Conservation (phyloP, 306 rosid species). For the Trifolium repens region DNA sequence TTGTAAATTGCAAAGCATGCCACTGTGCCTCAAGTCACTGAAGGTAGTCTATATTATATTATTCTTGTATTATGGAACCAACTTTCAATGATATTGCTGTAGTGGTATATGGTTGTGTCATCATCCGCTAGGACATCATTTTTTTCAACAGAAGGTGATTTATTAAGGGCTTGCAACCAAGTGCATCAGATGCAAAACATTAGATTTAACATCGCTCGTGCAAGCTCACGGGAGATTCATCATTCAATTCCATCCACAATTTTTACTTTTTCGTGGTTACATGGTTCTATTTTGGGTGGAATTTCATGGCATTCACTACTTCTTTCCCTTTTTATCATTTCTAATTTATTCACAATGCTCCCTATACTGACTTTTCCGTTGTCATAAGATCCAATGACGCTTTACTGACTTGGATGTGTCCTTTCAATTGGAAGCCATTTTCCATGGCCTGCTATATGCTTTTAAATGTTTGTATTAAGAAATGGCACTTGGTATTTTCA, state of each 20-base stretch:
- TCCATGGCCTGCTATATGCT: not conserved
- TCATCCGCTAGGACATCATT: not conserved
- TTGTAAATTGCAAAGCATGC: not conserved
- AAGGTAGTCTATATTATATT: not conserved
- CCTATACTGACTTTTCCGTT: not conserved
- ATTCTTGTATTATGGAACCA: not conserved
- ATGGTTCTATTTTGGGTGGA: conserved; percentile 24
- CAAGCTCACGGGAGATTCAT: conserved; percentile 4
- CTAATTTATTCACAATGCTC: not conserved
- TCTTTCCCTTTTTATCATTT: not conserved
- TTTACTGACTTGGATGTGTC: not conserved
- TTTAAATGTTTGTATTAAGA: too few species aligned
- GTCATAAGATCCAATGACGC: not conserved
- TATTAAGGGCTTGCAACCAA: not conserved
- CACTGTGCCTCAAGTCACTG: not conserved
- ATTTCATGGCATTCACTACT: conserved; percentile 14
- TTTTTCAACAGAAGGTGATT: not conserved
- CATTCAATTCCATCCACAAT: conserved; percentile 2
- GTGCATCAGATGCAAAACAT: conserved; percentile 15
- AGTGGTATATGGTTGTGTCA: not conserved
- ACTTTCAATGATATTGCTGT: not conserved
- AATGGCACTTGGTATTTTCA: not conserved
- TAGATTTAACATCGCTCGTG: not conserved
- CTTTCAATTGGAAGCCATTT: not conserved
- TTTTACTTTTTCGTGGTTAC: not conserved